Evolutionary conservation across 768 basidiomycete species (phyloP).

Genomic region (Goffeauzyma gilvescens): DNA sequence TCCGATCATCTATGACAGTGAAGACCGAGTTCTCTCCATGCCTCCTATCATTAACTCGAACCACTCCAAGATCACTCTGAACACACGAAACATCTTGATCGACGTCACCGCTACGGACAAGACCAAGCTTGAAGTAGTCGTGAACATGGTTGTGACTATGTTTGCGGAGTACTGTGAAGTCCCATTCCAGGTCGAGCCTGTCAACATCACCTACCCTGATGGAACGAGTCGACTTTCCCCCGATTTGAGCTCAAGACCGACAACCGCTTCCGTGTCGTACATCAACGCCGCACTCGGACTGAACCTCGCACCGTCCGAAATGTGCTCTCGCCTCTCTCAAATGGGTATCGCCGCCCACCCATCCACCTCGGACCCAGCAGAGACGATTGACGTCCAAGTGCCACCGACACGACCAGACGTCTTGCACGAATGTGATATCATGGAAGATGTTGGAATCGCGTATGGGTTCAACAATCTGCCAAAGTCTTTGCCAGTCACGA

Average conservation of each 20-base stretch:
- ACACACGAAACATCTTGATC: constrained; percentile 85
- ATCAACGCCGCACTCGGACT: constrained; percentile 92
- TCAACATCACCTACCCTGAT: constrained; percentile 60
- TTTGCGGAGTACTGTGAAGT: constrained; percentile 89
- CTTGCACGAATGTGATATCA: constrained; percentile 89
- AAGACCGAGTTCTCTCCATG: constrained; percentile 78
- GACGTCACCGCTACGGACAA: constrained; percentile 92
- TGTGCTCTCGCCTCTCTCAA: constrained; percentile 52
- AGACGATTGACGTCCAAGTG: constrained; percentile 55
- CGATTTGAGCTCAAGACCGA: constrained; percentile 52
- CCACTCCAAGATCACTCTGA: constrained; percentile 81
- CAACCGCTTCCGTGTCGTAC: constrained; percentile 64
- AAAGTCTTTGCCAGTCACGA: constrained; percentile 74
- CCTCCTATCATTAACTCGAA: constrained; percentile 55
- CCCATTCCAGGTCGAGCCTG: constrained; percentile 92
- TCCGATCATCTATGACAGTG: constrained; percentile 85
- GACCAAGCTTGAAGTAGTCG: constrained; percentile 87
- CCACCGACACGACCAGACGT: constrained; percentile 97
- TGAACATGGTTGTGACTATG: constrained; percentile 90
- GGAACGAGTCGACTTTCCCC: constrained; percentile 61
- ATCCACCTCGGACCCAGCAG: constrained; percentile 40
- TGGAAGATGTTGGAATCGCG: constrained; percentile 95
- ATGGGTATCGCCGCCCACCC: constrained; percentile 56
- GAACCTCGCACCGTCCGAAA: constrained; percentile 45
- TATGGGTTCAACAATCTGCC: constrained; percentile 96